Percentiles rank a stretch among this genome's conserved stretches.
phyloP scores from a whole-genome alignment of 805 yeast genomes.

The Danielia oregonensis region DNA sequence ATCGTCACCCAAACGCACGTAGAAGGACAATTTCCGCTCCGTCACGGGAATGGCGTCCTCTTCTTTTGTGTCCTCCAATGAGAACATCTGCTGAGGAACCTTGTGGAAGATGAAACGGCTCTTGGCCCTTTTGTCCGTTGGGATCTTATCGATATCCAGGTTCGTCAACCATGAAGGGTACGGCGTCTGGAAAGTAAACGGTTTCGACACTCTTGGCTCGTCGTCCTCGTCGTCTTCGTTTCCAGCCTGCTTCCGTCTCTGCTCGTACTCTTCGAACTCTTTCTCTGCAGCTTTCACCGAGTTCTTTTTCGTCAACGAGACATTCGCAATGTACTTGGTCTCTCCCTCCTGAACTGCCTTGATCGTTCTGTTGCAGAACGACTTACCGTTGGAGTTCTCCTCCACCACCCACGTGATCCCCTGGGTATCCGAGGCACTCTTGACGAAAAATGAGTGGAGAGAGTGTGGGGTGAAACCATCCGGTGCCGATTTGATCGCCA shows the following conservation, averaged over 20 bases:
- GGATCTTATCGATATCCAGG: slow-evolving; percentile 10
- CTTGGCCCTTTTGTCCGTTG: slow-evolving; percentile 5
- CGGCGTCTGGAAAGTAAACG: slow-evolving; percentile 34
- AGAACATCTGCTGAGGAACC: slow-evolving; percentile 32
- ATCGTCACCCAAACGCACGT: slow-evolving; percentile 22
- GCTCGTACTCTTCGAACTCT: slow-evolving; percentile 20
- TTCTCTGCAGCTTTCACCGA: slow-evolving; percentile 17
- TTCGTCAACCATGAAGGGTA: slow-evolving; percentile 26
- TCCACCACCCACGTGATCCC: slow-evolving; percentile 33
- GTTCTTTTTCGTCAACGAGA: slow-evolving; percentile 34
- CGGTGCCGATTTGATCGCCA: slow-evolving; percentile 31
- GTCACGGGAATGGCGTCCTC: slow-evolving; percentile 23
- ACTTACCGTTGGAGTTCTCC: slow-evolving; percentile 30
- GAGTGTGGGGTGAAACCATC: slow-evolving; percentile 39
- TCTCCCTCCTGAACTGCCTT: slow-evolving; percentile 28
- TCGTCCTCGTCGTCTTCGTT: slow-evolving; percentile 27
- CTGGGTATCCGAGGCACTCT: slow-evolving; percentile 30
- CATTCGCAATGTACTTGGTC: slow-evolving; percentile 29
- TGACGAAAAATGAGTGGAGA: slow-evolving; percentile 37
- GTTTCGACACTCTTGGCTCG: slow-evolving; percentile 20
- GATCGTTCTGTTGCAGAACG: slow-evolving; percentile 32
- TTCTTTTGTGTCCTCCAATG: slow-evolving; percentile 22
- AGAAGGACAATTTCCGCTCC: slow-evolving; percentile 25
- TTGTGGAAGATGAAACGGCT: slow-evolving; percentile 19
- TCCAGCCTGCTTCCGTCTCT: slow-evolving; percentile 7